phyloP scores from a whole-genome alignment of 345 rosid species.

The Garcia nutans region DNA sequence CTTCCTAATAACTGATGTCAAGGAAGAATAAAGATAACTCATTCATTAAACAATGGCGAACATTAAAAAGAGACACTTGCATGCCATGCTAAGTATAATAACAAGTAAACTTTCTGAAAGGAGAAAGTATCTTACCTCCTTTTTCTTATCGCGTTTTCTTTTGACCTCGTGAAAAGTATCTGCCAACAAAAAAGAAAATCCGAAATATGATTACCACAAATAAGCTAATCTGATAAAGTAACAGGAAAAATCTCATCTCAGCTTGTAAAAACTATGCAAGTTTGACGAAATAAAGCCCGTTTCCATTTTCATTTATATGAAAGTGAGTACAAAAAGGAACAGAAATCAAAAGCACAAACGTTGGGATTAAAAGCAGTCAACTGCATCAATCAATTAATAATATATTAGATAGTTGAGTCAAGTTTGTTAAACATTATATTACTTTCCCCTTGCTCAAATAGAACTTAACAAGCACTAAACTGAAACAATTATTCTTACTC shows the following conservation, averaged over 20 bases:
- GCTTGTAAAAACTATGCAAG: background rate
- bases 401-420: background rate
- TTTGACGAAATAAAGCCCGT: background rate
- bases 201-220: background rate
- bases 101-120: background rate
- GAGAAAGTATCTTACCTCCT: slow-evolving; percentile 51
- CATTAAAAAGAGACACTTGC: background rate
- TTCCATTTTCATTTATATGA: background rate
- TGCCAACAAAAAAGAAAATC: slow-evolving; percentile 26
- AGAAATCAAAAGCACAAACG: background rate
- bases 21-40: no score
- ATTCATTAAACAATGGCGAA: background rate
- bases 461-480: no score
- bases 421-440: background rate
- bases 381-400: background rate
- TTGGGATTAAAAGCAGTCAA: slow-evolving; percentile 11
- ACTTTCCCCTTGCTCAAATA: no score
- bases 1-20: background rate
- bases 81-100: background rate
- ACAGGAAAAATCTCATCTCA: background rate
- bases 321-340: background rate
- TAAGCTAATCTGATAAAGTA: background rate
- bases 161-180: slow-evolving; percentile 95
- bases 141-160: slow-evolving; percentile 60
- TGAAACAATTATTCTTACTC: background rate